Conservation (phyloP, 108 stramenopile species). For the Fragilariopsis cylindrus region DNA sequence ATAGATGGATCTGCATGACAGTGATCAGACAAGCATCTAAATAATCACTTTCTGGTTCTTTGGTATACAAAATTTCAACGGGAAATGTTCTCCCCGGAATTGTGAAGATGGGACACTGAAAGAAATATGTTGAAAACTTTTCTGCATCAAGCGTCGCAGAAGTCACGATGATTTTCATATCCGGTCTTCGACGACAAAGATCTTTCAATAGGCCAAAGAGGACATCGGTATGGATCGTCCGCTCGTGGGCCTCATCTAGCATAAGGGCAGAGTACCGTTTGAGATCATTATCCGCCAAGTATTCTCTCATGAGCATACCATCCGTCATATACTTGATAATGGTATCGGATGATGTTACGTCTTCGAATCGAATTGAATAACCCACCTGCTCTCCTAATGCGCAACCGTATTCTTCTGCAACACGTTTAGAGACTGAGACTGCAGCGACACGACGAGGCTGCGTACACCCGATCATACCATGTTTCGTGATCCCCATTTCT, state of each 20-base stretch:
- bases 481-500: conserved; percentile 90
- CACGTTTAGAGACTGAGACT: conserved; percentile 97
- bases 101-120: conserved; percentile 95
- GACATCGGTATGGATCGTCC: conserved; percentile 98
- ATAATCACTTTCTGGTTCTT: conserved; percentile 97
- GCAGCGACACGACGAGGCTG: conserved; percentile 99
- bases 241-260: conserved; percentile 98
- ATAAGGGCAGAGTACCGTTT: conserved; percentile 87
- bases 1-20: conserved; percentile 98
- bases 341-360: conserved; percentile 90
- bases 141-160: conserved; percentile 97
- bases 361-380: conserved; percentile 98
- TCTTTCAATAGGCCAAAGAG: conserved; percentile 97
- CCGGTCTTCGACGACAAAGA: conserved; percentile 83
- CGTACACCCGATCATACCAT: conserved; percentile 96
- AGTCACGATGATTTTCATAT: conserved; percentile 95
- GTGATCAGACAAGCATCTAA: conserved; percentile 95
- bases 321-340: conserved; percentile 99
- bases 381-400: conserved; percentile 94
- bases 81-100: conserved; percentile 98
- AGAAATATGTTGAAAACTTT: conserved; percentile 97
- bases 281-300: conserved; percentile 90
- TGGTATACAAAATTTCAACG: conserved; percentile 96
- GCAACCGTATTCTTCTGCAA: conserved; percentile 98
- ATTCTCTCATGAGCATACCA: conserved; percentile 98